Percentiles rank a stretch among this genome's conserved stretches.
These are phyloP conservation scores for Exophiala calicioides DNA, from an alignment of 2,329 filamentous ascomycete species.

Conservation along the genomic window DNA sequence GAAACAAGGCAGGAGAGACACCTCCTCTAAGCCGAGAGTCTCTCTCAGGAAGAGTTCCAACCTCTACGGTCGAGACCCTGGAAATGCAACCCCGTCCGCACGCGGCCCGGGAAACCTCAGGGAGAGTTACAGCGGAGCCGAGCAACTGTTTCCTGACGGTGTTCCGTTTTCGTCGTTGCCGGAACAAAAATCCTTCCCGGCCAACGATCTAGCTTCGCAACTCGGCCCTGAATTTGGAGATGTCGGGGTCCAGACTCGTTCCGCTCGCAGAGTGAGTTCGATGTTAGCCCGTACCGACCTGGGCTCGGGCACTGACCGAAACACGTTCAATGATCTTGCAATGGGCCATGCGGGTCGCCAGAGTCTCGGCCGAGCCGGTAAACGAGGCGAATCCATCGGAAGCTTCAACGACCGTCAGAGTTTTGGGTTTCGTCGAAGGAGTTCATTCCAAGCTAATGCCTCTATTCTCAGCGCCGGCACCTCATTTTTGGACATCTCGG, in stretches of 20 bases:
- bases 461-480: conserved; percentile 53
- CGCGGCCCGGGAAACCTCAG: conserved; percentile 64
- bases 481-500: conserved; percentile 67
- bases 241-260: conserved; percentile 56
- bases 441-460: conserved; percentile 57
- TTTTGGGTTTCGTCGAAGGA: conserved; percentile 54
- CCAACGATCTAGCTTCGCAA: conserved; percentile 65
- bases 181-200: conserved; percentile 53
- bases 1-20: conserved; percentile 48
- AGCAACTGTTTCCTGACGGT: conserved; percentile 35
- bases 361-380: conserved; percentile 52
- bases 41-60: conserved; percentile 64
- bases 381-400: conserved; percentile 74
- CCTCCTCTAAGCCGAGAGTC: conserved; percentile 23
- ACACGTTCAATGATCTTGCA: conserved; percentile 74
- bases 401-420: conserved; percentile 66
- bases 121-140: conserved; percentile 70
- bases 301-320: conserved; percentile 78
- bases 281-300: conserved; percentile 84
- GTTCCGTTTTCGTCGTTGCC: conserved; percentile 36
- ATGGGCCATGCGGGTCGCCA: conserved; percentile 48
- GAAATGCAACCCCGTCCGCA: conserved; percentile 70
- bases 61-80: conserved; percentile 62
- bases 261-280: conserved; percentile 84
- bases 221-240: conserved; percentile 67